Base-by-base conservation (phyloP, 179 eudicot genomes). In the Silene vulgaris region DNA sequence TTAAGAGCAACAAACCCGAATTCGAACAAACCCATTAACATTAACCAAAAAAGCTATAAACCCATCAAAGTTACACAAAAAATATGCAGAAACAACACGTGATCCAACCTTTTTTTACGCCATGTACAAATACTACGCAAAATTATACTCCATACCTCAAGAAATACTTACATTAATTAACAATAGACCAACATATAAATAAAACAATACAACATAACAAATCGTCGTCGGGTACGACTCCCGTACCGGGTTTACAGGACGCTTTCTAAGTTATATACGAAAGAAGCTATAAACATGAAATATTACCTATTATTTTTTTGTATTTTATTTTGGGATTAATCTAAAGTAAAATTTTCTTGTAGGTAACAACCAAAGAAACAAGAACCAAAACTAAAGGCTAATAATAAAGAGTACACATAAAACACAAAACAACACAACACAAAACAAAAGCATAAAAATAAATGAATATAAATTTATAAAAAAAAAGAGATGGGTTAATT, bases 51-150 rank as follows among this genome's bases (percentile, higher is more conserved):
- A 64, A 61, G 30, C 0, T 23, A 37, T 6, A 43, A 21, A 43
- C 73, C 54, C 13, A 45, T 8, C 13, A 68, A 29, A 76, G 6
- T 35, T 35, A 40, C n/a, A 72, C 26, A 72, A 52, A 60, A 69
- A 19, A 81, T 69, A 74, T 61, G 68, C 72, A 78, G 57, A 78
- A 81, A 71, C 29, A 81, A 74, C 76, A 78, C 84, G 79, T 78
- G 84, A 81, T 78, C 79, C 63, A 78, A 69, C 69, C 75, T 56
- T 59, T 75, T 66, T 70, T 73, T 19, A 11, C 5, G 74, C 76
- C 71, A 61, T 32, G 56, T 35, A 45, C 12, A 54, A 64, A 45
- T 8, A 14, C 11, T 21, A 16, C 8, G 35, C 13, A 32, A 17
- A 66, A 28, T 61, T 66, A 37, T n/a, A 23, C 26, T 23, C 26